Evolutionary conservation across 2,329 filamentous ascomycete species (phyloP).

Genomic region (Phyllosticta citrichinensis): DNA sequence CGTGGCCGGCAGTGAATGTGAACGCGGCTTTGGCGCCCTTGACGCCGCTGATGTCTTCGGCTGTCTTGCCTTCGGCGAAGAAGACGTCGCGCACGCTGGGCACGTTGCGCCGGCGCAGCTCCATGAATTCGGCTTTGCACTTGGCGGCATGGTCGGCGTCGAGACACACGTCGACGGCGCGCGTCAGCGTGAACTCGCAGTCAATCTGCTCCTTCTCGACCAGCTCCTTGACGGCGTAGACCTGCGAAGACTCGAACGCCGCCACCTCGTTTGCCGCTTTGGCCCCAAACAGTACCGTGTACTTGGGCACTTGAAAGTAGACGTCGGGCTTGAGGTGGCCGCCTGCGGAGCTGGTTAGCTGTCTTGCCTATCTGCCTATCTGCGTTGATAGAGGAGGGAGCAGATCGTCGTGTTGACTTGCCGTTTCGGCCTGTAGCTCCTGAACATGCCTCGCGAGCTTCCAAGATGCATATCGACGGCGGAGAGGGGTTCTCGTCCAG

Average conservation of each 20-base stretch:
- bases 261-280: constrained; percentile 12
- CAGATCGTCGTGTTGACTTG: constrained; percentile 13
- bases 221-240: constrained; percentile 14
- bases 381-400: not conserved
- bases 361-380: not conserved
- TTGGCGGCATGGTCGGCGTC: constrained; percentile 9
- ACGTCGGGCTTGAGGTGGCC: constrained; percentile 25
- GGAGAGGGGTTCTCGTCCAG: constrained; percentile 12
- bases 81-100: constrained; percentile 15
- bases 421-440: constrained; percentile 22
- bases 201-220: constrained; percentile 15
- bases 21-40: constrained; percentile 16
- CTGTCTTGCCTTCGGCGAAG: constrained; percentile 10
- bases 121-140: constrained; percentile 10
- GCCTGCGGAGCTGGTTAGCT: not conserved
- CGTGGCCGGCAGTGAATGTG: constrained; percentile 10
- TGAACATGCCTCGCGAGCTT: constrained; percentile 18
- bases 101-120: constrained; percentile 8
- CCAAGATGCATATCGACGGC: constrained; percentile 16
- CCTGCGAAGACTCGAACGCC: constrained; percentile 13
- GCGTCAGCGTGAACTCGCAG: constrained; percentile 19
- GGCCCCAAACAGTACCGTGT: constrained; percentile 7
- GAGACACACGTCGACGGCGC: constrained; percentile 13
- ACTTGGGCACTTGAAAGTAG: constrained; percentile 16
- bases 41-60: constrained; percentile 16